Evolutionary conservation across 306 rosid species (phyloP).

Genomic region (Gynostemma pentaphyllum): DNA sequence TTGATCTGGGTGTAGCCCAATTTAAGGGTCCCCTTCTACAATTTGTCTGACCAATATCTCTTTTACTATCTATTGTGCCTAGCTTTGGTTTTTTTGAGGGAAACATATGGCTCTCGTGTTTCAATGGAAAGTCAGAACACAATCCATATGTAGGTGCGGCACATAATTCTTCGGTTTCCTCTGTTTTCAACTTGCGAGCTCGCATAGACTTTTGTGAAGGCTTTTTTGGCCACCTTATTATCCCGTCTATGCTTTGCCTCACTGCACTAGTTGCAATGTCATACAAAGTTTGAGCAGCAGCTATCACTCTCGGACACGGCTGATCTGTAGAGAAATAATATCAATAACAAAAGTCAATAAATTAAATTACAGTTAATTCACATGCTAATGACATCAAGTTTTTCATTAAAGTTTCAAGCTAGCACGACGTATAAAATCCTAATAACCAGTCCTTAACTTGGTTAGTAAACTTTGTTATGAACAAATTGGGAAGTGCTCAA

Average conservation of each 20-base stretch:
- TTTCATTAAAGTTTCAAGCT: not conserved
- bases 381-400: not conserved
- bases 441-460: not conserved
- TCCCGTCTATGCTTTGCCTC: constrained; percentile 40
- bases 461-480: not conserved
- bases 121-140: constrained; percentile 29
- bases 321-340: constrained; percentile 45
- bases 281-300: constrained; percentile 66
- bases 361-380: not conserved
- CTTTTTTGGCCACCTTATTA: constrained; percentile 65
- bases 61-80: constrained; percentile 30
- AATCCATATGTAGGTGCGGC: constrained; percentile 19
- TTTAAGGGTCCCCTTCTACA: constrained; percentile 33
- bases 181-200: constrained; percentile 52
- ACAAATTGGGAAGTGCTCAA: not conserved
- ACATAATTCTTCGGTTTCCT: constrained; percentile 40
- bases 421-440: not conserved
- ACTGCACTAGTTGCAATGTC: constrained; percentile 42
- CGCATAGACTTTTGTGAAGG: constrained; percentile 62
- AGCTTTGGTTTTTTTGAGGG: constrained; percentile 70
- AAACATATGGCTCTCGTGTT: constrained; percentile 31
- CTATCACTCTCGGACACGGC: constrained; percentile 38
- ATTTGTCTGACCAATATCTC: constrained; percentile 29
- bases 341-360: constrained; percentile 6
- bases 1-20: constrained; percentile 77